Percentiles rank a stretch among this genome's conserved stretches.
Evolutionary conservation across 148 eudicot genomes (phyloP).

Genomic region (Linanthus parryae): DNA sequence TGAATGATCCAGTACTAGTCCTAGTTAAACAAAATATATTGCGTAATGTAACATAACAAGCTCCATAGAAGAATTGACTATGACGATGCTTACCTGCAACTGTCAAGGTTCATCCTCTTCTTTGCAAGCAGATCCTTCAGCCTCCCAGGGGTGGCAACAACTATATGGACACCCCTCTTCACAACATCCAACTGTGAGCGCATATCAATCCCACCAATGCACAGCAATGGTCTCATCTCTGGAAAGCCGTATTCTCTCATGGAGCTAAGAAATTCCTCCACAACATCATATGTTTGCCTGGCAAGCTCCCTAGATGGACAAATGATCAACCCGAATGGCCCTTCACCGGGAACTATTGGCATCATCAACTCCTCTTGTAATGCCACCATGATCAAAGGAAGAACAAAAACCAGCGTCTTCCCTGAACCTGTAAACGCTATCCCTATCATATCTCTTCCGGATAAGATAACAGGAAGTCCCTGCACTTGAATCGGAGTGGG

Average conservation of each 20-base stretch:
- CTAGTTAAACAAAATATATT: no score
- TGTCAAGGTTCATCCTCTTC: conserved; percentile 69
- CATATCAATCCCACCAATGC: conserved; percentile 94
- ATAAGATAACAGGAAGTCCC: conserved; percentile 74
- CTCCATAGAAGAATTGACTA: no score
- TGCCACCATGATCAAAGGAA: conserved; percentile 83
- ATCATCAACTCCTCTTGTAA: conserved; percentile 81
- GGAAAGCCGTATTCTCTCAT: conserved; percentile 64
- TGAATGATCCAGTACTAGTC: no score
- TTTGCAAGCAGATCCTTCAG: conserved; percentile 84
- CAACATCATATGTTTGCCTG: conserved; percentile 79
- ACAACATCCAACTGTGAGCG: conserved; percentile 65
- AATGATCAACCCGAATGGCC: conserved; percentile 76
- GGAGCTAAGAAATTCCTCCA: conserved; percentile 52
- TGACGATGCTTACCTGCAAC: conserved; percentile 48
- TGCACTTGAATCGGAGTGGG: conserved; percentile 89
- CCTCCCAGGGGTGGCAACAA: conserved; percentile 97
- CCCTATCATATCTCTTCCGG: conserved; percentile 89
- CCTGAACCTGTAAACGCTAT: conserved; percentile 96
- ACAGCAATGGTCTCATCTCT: conserved; percentile 69
- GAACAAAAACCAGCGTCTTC: conserved; percentile 71
- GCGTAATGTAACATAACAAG: no score
- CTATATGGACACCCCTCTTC: conserved; percentile 81
- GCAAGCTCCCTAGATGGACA: conserved; percentile 95
- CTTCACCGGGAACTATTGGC: conserved; percentile 82